These are phyloP conservation scores for Arxiozyma heterogenica DNA, from an alignment of 1,139 yeast genomes.

Conservation along the genomic window DNA sequence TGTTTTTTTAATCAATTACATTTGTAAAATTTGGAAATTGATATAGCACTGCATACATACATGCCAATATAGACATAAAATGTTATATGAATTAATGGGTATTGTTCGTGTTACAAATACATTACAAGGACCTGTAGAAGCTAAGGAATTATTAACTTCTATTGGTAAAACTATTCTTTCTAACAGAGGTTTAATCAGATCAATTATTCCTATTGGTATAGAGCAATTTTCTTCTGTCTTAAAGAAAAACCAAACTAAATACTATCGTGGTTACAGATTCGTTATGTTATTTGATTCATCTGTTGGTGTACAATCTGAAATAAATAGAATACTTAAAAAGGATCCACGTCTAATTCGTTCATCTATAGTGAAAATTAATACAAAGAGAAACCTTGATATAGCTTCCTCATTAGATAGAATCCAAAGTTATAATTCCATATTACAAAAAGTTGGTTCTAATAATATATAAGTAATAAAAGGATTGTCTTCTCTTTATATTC, in stretches of 20 bases:
- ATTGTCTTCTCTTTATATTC: not conserved
- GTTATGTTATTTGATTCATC: constrained; percentile 80
- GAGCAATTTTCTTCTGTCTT: constrained; percentile 71
- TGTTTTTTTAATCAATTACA: not conserved
- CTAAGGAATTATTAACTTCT: constrained; percentile 57
- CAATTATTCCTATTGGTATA: constrained; percentile 70
- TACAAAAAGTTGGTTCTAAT: constrained; percentile 11
- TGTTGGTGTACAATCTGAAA: constrained; percentile 76
- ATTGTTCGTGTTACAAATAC: constrained; percentile 72
- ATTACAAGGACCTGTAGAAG: constrained; percentile 48
- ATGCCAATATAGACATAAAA: constrained; percentile 21
- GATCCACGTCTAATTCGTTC: constrained; percentile 90
- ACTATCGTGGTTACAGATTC: constrained; percentile 85
- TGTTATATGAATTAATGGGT: constrained; percentile 88
- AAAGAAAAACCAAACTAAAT: constrained; percentile 79
- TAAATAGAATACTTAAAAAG: constrained; percentile 65
- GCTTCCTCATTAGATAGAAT: constrained; percentile 45
- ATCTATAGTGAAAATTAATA: constrained; percentile 60
- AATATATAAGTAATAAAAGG: not conserved
- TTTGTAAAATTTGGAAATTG: not conserved
- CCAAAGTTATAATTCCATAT: constrained; percentile 21
- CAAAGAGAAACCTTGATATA: constrained; percentile 43
- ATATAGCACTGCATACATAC: too few species aligned
- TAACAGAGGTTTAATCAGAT: constrained; percentile 88
- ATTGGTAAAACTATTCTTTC: constrained; percentile 74